Conservation (phyloP, 2,329 filamentous ascomycete species). For the Orbilia quercus region DNA sequence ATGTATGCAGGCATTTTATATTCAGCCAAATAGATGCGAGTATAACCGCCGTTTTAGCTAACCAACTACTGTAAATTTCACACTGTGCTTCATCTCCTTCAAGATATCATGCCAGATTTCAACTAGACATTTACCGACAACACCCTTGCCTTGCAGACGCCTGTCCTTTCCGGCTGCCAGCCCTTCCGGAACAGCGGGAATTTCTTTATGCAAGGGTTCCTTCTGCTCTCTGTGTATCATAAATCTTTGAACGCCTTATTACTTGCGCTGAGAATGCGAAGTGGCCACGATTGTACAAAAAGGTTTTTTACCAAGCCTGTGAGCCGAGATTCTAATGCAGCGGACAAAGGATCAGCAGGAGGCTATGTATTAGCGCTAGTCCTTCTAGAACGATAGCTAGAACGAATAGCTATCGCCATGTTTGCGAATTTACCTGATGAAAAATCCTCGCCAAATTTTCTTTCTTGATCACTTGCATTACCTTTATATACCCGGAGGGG, state of each 20-base stretch:
- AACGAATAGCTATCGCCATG: not conserved
- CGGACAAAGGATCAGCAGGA: conserved; percentile 12
- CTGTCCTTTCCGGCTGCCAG: conserved; percentile 30
- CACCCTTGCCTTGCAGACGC: conserved; percentile 23
- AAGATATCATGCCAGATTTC: conserved; percentile 29
- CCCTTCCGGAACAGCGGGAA: conserved; percentile 44
- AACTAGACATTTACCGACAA: conserved; percentile 4
- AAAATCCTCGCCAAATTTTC: conserved; percentile 11
- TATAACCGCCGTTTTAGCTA: conserved; percentile 18
- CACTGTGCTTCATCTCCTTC: not conserved
- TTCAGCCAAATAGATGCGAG: conserved; percentile 41
- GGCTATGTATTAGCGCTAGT: too few species aligned
- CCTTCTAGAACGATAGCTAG: conserved; percentile 38
- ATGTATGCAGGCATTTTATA: conserved; percentile 20
- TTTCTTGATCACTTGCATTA: conserved; percentile 30
- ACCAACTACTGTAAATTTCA: too few species aligned
- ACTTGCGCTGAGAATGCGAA: conserved; percentile 10
- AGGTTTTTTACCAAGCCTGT: not conserved
- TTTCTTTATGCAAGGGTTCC: conserved; percentile 48
- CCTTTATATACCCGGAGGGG: conserved; percentile 37
- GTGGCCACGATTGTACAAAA: conserved; percentile 43
- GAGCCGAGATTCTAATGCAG: not conserved
- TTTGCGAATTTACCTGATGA: not conserved
- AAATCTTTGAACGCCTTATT: not conserved
- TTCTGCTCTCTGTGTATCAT: conserved; percentile 14